Evolutionary conservation across 352 stramenopile species (phyloP).

Genomic region (Globisporangium radiosum): DNA sequence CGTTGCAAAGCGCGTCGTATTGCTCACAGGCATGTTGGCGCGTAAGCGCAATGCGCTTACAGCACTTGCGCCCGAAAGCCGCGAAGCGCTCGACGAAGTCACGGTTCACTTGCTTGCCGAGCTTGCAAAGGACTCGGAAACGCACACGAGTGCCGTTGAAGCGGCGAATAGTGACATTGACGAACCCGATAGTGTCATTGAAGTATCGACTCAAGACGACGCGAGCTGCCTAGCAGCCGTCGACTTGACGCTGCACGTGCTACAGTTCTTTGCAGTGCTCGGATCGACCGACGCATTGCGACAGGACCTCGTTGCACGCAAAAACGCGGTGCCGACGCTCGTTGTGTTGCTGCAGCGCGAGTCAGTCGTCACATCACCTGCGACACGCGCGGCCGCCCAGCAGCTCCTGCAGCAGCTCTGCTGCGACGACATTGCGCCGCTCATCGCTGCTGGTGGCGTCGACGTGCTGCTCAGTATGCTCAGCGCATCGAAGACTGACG

Average conservation of each 20-base stretch:
- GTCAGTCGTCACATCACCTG: too few species aligned
- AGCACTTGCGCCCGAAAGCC: slow-evolving; percentile 37
- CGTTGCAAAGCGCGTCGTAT: slow-evolving; percentile 59
- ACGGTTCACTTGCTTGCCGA: slow-evolving; percentile 37
- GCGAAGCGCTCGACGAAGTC: slow-evolving; percentile 58
- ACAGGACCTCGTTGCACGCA: too few species aligned
- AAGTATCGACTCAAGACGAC: too few species aligned
- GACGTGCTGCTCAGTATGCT: slow-evolving; percentile 40
- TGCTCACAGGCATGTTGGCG: slow-evolving; percentile 49
- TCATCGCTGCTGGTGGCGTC: slow-evolving; percentile 60
- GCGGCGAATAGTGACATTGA: too few species aligned
- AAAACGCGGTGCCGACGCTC: slow-evolving; percentile 15
- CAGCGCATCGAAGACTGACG: not conserved
- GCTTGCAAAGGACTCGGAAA: not conserved
- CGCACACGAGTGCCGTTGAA: too few species aligned
- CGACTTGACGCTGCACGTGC: too few species aligned
- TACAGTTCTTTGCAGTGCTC: too few species aligned
- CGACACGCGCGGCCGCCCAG: slow-evolving; percentile 20
- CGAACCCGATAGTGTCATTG: too few species aligned
- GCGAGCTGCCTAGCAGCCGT: too few species aligned
- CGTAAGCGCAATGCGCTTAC: slow-evolving; percentile 25
- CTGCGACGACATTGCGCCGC: slow-evolving; percentile 49
- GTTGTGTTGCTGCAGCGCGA: slow-evolving; percentile 33
- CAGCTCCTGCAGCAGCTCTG: slow-evolving; percentile 50
- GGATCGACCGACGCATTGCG: too few species aligned